A percentile compares a stretch with the other conserved stretches of the same genome.
These are phyloP conservation scores for Eleusine coracana DNA, from an alignment of 176 grass and related monocot genomes.

Conservation along the genomic window DNA sequence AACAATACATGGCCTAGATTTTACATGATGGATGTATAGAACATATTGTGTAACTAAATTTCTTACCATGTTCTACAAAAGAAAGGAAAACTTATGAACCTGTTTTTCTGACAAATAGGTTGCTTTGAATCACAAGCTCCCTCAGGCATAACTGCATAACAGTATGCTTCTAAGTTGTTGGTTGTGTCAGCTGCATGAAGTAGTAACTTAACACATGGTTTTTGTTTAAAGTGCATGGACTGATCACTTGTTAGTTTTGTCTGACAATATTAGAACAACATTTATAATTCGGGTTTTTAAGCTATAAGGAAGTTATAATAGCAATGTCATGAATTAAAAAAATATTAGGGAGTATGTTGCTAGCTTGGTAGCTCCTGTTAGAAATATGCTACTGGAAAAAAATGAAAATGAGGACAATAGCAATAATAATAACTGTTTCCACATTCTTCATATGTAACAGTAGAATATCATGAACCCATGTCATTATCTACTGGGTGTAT, in stretches of 20 bases:
- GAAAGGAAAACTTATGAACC: background rate
- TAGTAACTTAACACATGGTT: background rate
- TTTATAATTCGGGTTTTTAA: too few species aligned
- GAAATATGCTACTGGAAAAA: background rate
- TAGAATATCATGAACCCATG: background rate
- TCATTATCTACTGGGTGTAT: background rate
- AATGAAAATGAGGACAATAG: constrained; percentile 3
- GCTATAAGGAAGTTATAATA: too few species aligned
- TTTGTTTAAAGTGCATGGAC: background rate
- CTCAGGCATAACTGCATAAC: background rate
- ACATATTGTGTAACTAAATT: background rate
- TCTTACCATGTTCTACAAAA: background rate
- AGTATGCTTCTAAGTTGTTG: background rate
- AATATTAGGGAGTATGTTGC: background rate
- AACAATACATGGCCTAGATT: background rate
- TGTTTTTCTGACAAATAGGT: background rate
- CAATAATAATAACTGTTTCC: background rate
- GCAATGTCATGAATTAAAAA: background rate
- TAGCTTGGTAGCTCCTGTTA: background rate
- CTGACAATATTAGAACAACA: too few species aligned
- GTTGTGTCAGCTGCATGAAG: background rate
- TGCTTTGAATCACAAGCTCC: background rate
- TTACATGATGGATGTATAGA: background rate
- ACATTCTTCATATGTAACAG: background rate
- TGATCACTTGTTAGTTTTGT: background rate